phyloP scores from a whole-genome alignment of 805 yeast species.

The Wickerhamomyces silvicola region DNA sequence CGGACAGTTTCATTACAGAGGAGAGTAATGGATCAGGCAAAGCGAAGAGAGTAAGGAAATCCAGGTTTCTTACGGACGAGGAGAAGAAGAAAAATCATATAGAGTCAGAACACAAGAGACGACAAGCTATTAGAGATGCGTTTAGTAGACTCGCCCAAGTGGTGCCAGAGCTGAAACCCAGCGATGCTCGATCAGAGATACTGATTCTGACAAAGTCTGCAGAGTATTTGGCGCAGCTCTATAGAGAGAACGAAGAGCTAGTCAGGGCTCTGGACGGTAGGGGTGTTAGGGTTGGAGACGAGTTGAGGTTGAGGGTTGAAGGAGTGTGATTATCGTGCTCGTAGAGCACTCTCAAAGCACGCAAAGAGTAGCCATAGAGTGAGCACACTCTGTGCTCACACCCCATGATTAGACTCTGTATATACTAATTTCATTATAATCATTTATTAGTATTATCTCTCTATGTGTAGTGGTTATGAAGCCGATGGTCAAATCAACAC shows the following conservation, averaged over 20 bases:
- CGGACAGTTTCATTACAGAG: too few species aligned
- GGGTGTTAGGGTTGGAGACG: slow-evolving; percentile 18
- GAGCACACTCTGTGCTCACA: too few species aligned
- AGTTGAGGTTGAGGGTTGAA: slow-evolving; percentile 2
- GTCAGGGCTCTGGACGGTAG: slow-evolving; percentile 32
- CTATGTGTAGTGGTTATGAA: too few species aligned
- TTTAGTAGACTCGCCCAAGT: slow-evolving; percentile 69
- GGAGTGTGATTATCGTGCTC: not conserved
- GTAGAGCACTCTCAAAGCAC: too few species aligned
- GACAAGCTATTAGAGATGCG: slow-evolving; percentile 78
- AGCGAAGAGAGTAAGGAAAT: slow-evolving; percentile 1
- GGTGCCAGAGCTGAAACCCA: slow-evolving; percentile 65
- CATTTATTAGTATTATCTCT: too few species aligned
- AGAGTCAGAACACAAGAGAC: slow-evolving; percentile 79
- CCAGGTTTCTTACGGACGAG: slow-evolving; percentile 24
- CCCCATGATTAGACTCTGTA: too few species aligned
- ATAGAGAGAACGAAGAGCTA: slow-evolving; percentile 42
- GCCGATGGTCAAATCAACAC: too few species aligned
- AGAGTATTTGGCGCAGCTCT: slow-evolving; percentile 45
- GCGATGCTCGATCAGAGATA: slow-evolving; percentile 76
- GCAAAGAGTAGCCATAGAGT: too few species aligned
- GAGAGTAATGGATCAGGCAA: too few species aligned
- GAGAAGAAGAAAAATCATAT: slow-evolving; percentile 63
- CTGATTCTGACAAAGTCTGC: slow-evolving; percentile 62
- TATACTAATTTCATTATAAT: too few species aligned